Conservation (phyloP, 345 rosid species). For the Linum lewisii region DNA sequence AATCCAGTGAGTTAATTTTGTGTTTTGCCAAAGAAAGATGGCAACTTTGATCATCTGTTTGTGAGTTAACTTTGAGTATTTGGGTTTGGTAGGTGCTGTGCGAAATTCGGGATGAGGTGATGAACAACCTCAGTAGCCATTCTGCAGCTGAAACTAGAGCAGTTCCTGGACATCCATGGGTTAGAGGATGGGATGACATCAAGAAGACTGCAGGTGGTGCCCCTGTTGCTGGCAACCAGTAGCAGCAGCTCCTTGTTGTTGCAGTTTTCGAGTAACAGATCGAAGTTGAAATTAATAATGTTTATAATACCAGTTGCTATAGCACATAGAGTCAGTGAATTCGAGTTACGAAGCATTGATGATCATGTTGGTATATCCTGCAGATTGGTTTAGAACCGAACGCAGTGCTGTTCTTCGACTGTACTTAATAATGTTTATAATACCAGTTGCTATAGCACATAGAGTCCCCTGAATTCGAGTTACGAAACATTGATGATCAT, state of each 20-base stretch:
- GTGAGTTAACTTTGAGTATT: not conserved
- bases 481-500: not conserved
- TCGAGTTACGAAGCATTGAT: not conserved
- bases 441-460: too few species aligned
- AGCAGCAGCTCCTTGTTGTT: conserved; percentile 10
- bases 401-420: conserved; percentile 20
- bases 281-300: too few species aligned
- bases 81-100: conserved; percentile 48
- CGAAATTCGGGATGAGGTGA: conserved; percentile 52
- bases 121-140: conserved; percentile 50
- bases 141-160: conserved; percentile 52
- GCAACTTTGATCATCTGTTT: not conserved
- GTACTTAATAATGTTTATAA: too few species aligned
- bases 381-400: conserved; percentile 26
- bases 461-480: not conserved
- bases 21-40: not conserved
- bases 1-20: conserved; percentile 58
- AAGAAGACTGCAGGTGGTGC: conserved; percentile 40
- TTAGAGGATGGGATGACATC: conserved; percentile 69
- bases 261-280: too few species aligned
- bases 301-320: too few species aligned
- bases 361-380: conserved; percentile 4
- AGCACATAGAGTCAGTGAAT: too few species aligned
- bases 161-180: conserved; percentile 57
- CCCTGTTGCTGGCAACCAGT: conserved; percentile 56